phyloP scores from a whole-genome alignment of 768 basidiomycete genomes.

The Obba rivulosa region DNA sequence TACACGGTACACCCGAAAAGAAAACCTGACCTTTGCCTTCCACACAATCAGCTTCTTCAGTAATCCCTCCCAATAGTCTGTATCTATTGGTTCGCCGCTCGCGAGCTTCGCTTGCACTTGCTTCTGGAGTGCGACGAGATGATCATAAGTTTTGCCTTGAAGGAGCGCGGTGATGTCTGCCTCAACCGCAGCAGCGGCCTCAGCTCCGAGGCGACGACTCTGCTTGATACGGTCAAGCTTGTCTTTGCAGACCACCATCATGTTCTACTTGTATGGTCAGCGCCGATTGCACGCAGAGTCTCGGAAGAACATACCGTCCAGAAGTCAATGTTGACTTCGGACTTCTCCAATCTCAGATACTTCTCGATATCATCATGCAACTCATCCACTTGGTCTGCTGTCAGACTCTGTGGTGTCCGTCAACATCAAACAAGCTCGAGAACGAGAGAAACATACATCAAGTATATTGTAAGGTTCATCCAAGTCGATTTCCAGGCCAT shows the following conservation, averaged over 20 bases:
- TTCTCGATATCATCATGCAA: conserved; percentile 91
- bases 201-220: conserved; percentile 57
- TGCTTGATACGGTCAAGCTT: conserved; percentile 71
- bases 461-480: conserved; percentile 99
- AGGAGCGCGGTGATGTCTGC: conserved; percentile 77
- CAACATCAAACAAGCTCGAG: not conserved
- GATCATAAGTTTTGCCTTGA: conserved; percentile 80
- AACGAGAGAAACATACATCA: conserved; percentile 54
- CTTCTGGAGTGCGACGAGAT: conserved; percentile 76
- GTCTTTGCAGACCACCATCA: conserved; percentile 96
- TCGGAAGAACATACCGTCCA: conserved; percentile 69
- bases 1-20: not conserved
- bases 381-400: conserved; percentile 84
- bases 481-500: conserved; percentile 94
- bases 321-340: conserved; percentile 87
- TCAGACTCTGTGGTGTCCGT: conserved; percentile 57
- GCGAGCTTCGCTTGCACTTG: conserved; percentile 84
- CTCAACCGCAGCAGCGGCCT: conserved; percentile 77
- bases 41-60: conserved; percentile 90
- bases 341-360: conserved; percentile 83
- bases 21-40: conserved; percentile 79
- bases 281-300: not conserved
- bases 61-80: conserved; percentile 95
- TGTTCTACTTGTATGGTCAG: conserved; percentile 54
- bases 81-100: conserved; percentile 92